Base-by-base conservation (phyloP, 23 red algal species). In the Agarophyton chilense region DNA sequence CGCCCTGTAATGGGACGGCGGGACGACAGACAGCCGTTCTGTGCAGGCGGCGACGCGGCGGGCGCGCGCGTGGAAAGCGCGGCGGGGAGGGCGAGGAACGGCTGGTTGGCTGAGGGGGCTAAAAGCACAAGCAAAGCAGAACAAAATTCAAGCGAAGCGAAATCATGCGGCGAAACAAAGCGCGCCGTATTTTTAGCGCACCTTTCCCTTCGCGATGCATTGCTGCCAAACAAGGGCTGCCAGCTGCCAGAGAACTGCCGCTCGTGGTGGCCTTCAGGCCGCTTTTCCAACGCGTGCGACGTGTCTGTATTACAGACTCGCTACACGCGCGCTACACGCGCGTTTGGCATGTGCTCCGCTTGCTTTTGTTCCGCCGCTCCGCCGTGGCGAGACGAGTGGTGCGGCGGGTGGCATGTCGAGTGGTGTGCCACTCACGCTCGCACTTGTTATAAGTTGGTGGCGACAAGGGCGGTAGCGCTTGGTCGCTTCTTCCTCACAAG, bases 271-370 rank as follows among this genome's bases (percentile, higher is more conserved):
- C n/a, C n/a, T n/a, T n/a, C n/a, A n/a, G n/a, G n/a, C n/a, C 31
- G 60, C 60, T 34, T 43, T 66, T 32, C 55, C 38, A 63, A 60
- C 56, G 78, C 55, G 79, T 29, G 79, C 55, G 56, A 32, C 41
- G 79, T 52, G 33, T 74, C 41, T n/a, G 64, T 49, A 26, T 17
- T 12, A 21, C 10, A 33, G 53, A 17, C 40, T 19, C 56, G 40
- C 25, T 6, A 24, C 29, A 12, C 55, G 40, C 24, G 53, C 39
- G 18, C 77, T 21, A 54, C 77, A 40, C 51, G 73, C 73, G 73
- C 31, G 45, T 24, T 53, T 39, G 10, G 43, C 73, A 16, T 45
- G 22, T 34, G 40, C 67, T 44, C n/a, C 13, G n/a, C 1, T 42
- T 2, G 32, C 76, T n/a, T n/a, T n/a, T n/a, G n/a, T 4, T 25